Conservation (phyloP, 805 yeast genomes). For the Wickerhamiella siamensis region DNA sequence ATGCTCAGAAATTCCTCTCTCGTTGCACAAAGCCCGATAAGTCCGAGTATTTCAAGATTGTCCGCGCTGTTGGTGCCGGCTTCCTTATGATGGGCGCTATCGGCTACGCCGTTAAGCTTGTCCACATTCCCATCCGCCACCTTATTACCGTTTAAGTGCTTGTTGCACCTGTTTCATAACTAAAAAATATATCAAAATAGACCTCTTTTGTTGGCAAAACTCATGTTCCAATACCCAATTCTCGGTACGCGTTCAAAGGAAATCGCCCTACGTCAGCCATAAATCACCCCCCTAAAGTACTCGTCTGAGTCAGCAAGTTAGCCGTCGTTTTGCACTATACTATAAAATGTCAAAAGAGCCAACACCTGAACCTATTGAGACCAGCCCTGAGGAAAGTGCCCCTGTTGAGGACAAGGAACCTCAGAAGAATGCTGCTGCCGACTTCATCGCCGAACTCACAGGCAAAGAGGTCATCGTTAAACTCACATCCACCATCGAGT, state of each 20-base stretch:
- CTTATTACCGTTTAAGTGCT: conserved; percentile 55
- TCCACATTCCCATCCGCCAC: conserved; percentile 93
- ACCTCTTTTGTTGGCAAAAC: too few species aligned
- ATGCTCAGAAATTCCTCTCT: conserved; percentile 74
- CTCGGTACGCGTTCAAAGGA: too few species aligned
- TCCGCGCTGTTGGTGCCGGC: conserved; percentile 94
- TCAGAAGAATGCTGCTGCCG: conserved; percentile 19
- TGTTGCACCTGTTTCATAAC: too few species aligned
- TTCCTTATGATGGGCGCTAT: conserved; percentile 96
- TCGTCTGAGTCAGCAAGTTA: neutral
- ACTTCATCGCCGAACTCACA: conserved; percentile 60
- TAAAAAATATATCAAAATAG: too few species aligned
- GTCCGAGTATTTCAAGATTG: conserved; percentile 74
- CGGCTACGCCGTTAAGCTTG: conserved; percentile 85
- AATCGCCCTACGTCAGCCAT: neutral
- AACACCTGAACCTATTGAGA: neutral
- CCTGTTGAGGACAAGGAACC: neutral
- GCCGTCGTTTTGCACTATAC: too few species aligned
- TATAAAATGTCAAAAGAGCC: too few species aligned
- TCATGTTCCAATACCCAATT: too few species aligned
- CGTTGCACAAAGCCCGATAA: conserved; percentile 88
- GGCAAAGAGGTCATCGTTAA: conserved; percentile 73
- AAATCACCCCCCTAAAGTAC: neutral
- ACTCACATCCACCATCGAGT: conserved; percentile 75
- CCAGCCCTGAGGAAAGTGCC: neutral